phyloP scores from a whole-genome alignment of 2,329 filamentous ascomycete species.

The Trichoderma lentiforme region DNA sequence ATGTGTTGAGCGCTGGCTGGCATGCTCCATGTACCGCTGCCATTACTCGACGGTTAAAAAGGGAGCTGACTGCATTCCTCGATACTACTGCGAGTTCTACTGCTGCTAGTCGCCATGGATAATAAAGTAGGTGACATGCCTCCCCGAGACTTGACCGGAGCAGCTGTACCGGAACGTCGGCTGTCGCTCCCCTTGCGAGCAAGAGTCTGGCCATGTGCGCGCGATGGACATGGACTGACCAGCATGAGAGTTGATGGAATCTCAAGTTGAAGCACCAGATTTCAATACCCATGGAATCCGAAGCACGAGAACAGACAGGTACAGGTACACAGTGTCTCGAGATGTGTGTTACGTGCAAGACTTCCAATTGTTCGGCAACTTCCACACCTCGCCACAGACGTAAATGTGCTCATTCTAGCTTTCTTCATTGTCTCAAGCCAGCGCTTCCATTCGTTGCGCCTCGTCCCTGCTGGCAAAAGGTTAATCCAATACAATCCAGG shows the following conservation, averaged over 20 bases:
- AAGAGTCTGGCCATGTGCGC: background rate
- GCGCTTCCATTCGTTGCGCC: background rate
- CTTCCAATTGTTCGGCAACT: background rate
- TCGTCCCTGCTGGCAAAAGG: background rate
- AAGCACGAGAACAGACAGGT: background rate
- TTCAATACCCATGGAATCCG: background rate
- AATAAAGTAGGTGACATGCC: background rate
- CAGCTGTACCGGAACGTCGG: background rate
- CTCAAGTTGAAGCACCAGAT: constrained; percentile 1
- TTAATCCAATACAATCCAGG: background rate
- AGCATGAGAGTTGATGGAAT: background rate
- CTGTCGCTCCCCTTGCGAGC: background rate
- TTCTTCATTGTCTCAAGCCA: background rate
- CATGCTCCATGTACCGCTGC: background rate
- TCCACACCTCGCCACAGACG: background rate
- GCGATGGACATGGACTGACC: background rate
- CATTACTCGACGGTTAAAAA: background rate
- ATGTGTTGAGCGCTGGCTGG: background rate
- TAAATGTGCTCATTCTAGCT: background rate
- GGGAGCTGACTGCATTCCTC: background rate
- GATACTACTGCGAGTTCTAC: background rate
- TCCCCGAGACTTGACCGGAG: background rate
- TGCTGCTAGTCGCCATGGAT: background rate
- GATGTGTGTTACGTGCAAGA: background rate
- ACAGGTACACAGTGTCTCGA: background rate